phyloP scores from a whole-genome alignment of 495 filamentous ascomycete genomes.

The Penicillium coprophilum region DNA sequence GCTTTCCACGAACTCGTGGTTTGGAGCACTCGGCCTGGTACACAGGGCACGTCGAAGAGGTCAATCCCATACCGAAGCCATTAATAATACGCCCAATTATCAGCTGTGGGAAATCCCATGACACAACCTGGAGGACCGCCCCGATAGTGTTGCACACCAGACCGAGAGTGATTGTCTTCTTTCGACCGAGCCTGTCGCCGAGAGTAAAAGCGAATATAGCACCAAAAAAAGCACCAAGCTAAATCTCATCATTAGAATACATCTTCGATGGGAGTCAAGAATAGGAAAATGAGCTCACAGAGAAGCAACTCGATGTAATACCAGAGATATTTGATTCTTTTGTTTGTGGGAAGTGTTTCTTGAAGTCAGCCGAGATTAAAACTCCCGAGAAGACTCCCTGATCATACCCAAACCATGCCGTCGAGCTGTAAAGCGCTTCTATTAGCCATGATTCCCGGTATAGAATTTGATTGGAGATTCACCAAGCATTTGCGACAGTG shows the following conservation, averaged over 20 bases:
- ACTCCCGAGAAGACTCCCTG: slow-evolving; percentile 19
- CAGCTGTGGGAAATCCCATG: slow-evolving; percentile 55
- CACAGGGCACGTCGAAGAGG: slow-evolving; percentile 56
- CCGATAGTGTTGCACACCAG: slow-evolving; percentile 56
- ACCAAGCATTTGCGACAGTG: slow-evolving; percentile 1
- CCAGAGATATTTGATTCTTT: no score
- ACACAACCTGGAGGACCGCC: slow-evolving; percentile 53
- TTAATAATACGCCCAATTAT: slow-evolving; percentile 52
- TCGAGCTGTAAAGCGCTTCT: slow-evolving; percentile 4
- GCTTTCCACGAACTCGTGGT: slow-evolving; percentile 44
- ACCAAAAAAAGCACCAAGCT: slow-evolving; percentile 40
- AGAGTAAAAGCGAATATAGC: slow-evolving; percentile 50
- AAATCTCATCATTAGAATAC: slow-evolving; percentile 9
- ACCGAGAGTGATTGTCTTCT: slow-evolving; percentile 52
- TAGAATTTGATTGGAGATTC: no score
- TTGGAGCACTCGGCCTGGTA: slow-evolving; percentile 48
- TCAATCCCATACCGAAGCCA: slow-evolving; percentile 52
- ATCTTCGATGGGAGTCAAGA: slow-evolving; percentile 53
- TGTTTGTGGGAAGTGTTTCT: background rate
- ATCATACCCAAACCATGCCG: slow-evolving; percentile 23
- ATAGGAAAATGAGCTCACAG: slow-evolving; percentile 44
- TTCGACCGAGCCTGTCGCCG: slow-evolving; percentile 54
- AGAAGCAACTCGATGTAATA: background rate
- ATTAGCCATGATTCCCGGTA: no score
- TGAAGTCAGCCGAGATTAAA: background rate